Evolutionary conservation across 257 asterid genomes (phyloP).

Genomic region (Lithospermum erythrorhizon): DNA sequence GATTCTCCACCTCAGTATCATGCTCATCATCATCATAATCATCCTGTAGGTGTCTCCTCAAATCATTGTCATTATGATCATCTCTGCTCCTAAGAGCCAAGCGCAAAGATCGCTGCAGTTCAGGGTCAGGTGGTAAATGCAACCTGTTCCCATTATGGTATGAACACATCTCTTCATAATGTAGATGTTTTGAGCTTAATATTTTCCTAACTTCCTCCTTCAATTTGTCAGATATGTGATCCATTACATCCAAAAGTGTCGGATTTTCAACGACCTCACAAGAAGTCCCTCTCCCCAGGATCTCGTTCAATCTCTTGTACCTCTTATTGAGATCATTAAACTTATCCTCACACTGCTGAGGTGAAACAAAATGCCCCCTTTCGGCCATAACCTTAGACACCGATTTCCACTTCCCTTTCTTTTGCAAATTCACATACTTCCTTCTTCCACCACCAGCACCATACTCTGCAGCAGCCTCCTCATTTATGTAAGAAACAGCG

Average conservation of each 20-base stretch:
- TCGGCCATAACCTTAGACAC: slow-evolving; percentile 35
- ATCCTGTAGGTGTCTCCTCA: slow-evolving; percentile 29
- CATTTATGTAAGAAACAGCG: slow-evolving; percentile 27
- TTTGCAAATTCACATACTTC: slow-evolving; percentile 3
- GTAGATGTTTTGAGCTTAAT: slow-evolving; percentile 33
- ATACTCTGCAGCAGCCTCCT: slow-evolving; percentile 7
- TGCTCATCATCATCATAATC: slow-evolving; percentile 45
- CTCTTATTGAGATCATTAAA: slow-evolving; percentile 43
- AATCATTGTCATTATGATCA: slow-evolving; percentile 14
- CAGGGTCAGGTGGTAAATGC: slow-evolving; percentile 26
- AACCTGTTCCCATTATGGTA: slow-evolving; percentile 23
- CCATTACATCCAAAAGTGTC: slow-evolving; percentile 19
- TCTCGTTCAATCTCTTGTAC: slow-evolving; percentile 31
- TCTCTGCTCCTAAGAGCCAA: slow-evolving; percentile 24
- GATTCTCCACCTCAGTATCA: slow-evolving; percentile 40
- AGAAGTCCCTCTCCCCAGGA: slow-evolving; percentile 27
- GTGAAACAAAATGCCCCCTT: slow-evolving; percentile 38
- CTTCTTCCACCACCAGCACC: slow-evolving; percentile 5
- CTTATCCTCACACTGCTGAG: slow-evolving; percentile 64
- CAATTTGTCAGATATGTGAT: slow-evolving; percentile 15
- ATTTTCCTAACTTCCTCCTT: slow-evolving; percentile 32
- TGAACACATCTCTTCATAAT: slow-evolving; percentile 37
- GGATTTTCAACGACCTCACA: slow-evolving; percentile 32
- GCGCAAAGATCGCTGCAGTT: slow-evolving; percentile 16
- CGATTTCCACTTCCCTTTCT: slow-evolving; percentile 43